Base-by-base conservation (phyloP, 768 basidiomycete genomes). In the Paxillus ammoniavirescens region DNA sequence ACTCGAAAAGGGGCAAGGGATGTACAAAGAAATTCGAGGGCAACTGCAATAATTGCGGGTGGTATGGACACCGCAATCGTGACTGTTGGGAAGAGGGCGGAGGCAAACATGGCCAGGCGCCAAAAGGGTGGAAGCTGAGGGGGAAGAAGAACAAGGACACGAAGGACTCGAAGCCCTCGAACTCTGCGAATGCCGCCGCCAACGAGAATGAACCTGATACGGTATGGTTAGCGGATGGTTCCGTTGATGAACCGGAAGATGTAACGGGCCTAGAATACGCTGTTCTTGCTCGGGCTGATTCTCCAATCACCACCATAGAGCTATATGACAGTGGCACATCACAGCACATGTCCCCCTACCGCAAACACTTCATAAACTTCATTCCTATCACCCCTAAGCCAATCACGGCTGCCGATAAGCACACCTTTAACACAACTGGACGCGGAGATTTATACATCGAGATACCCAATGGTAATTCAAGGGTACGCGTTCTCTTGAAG, bases 371-470 rank as follows among this genome's bases (percentile, higher is more conserved):
- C 43, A n/a, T 28, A 5, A 42, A 55, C 40, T 50, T 28, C 21
- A 37, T 45, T 21, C 31, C 36, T 33, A 64, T 60, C 17, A 8
- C 52, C 0, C 65, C 66, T 2, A 50, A 61, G 15, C 42, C 64
- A 12, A 73, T 75, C 53, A 66, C 57, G 26, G 26, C 26, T 2
- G 26, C 26, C 26, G 26, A 26, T 26, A 26, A 26, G 3, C 3
- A 4, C 26, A 26, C 26, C 26, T 26, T 26, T 4, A 26, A 70
- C 15, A 54, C 58, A 26, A 7, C 61, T 60, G 3, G 42, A 53
- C 3, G 57, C 62, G 36, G 63, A 55, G 13, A 52, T 4, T 2
- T 26, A 26, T 26, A 26, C 3, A 26, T 26, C 6, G 26, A 26
- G 26, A 26, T 26, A 26, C 26, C 26, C 2, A 26, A 26, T 4